phyloP scores from a whole-genome alignment of 2,329 filamentous ascomycete genomes.

The Sarocladium strictum region DNA sequence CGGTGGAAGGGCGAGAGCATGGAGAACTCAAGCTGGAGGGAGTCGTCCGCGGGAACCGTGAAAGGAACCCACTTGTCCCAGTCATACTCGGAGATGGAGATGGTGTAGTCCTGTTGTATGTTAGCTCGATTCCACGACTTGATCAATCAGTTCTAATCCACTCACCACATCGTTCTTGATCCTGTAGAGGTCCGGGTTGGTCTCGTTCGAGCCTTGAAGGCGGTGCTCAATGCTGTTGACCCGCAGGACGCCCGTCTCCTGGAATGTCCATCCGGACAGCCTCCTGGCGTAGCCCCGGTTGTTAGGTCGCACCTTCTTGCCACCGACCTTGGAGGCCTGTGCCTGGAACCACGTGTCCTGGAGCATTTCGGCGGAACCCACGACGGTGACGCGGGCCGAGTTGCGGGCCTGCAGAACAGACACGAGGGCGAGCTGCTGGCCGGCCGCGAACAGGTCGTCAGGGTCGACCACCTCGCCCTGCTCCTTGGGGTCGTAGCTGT shows the following conservation, averaged over 20 bases:
- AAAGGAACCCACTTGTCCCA: constrained; percentile 73
- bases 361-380: constrained; percentile 82
- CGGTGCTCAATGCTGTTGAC: constrained; percentile 81
- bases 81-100: constrained; percentile 81
- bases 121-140: constrained; percentile 18
- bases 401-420: constrained; percentile 87
- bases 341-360: constrained; percentile 85
- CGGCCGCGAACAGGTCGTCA: constrained; percentile 81
- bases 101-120: constrained; percentile 63
- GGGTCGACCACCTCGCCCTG: constrained; percentile 56
- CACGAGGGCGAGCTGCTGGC: constrained; percentile 77
- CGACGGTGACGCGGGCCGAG: constrained; percentile 79
- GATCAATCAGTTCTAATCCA: constrained; percentile 22
- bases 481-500: constrained; percentile 92
- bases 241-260: constrained; percentile 84
- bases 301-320: constrained; percentile 53
- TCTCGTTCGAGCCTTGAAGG: constrained; percentile 46
- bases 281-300: constrained; percentile 84
- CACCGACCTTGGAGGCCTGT: constrained; percentile 58
- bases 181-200: constrained; percentile 85
- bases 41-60: constrained; percentile 61
- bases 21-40: constrained; percentile 89
- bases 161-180: constrained; percentile 95
- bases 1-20: constrained; percentile 99
- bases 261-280: constrained; percentile 91